Conservation (phyloP, 345 rosid genomes). For the Moricandia moricandioides region DNA sequence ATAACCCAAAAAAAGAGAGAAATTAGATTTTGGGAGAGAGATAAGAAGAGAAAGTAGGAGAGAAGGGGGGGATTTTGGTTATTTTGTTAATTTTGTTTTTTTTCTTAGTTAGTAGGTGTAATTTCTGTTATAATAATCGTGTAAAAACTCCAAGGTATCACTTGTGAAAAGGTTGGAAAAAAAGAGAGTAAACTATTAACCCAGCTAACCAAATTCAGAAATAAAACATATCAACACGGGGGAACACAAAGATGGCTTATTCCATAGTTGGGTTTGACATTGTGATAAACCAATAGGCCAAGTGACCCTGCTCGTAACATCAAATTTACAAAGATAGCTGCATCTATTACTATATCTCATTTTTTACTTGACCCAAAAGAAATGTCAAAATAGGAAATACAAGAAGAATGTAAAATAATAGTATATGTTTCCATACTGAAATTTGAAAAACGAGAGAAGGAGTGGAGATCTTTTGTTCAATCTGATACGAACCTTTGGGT, state of each 20-base stretch:
- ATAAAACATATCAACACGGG: background rate
- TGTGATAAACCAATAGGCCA: conserved; percentile 7
- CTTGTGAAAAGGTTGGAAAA: background rate
- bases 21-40: no score
- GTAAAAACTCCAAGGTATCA: background rate
- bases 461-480: conserved; percentile 13
- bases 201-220: background rate
- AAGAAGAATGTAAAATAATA: background rate
- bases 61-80: no score
- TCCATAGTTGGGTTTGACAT: background rate
- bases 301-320: conserved; percentile 3
- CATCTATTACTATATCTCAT: conserved; percentile 1
- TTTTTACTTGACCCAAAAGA: conserved; percentile 2
- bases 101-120: no score
- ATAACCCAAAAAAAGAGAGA: no score
- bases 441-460: background rate
- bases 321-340: conserved; percentile 16
- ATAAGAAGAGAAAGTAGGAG: no score
- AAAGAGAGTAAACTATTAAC: background rate
- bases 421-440: background rate
- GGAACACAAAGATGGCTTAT: background rate
- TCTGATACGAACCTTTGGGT: conserved; percentile 21
- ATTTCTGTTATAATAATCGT: no score
- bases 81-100: no score
- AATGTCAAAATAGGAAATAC: background rate